Base-by-base conservation (phyloP, 2,329 filamentous ascomycete species). In the Colletotrichum lindemuthianum region DNA sequence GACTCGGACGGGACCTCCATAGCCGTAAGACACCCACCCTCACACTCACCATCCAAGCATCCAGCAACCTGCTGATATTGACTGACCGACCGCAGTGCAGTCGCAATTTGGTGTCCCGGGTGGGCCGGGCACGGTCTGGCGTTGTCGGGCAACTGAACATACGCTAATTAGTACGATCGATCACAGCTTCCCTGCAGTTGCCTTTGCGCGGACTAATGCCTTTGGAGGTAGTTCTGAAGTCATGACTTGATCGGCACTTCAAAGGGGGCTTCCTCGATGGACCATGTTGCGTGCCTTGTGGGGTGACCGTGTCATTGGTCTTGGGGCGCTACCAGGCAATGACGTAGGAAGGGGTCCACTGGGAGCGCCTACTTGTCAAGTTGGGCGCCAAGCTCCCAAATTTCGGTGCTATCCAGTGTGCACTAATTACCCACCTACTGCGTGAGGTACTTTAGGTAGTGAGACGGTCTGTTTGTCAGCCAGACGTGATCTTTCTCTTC, bases 251-350 rank as follows among this genome's bases (percentile, higher is more conserved):
- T 56, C 58, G 61, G 58, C 61, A 65, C 61, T 61, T 65, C 51
- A 13, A n/a, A 16, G 10, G 50, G 33, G 47, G n/a, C 56, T 51
- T 37, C 47, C 32, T 39, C 34, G 36, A 15, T 48, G 33, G 36
- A 43, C 40, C 56, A 37, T 36, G 56, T 59, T 15, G 56, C 54
- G 24, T 58, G 51, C 58, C 40, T 61, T 65, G 63, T 65, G 63
- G 61, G 61, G 63, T 49, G 43, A 57, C 16, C 58, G 57, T 65
- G 63, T 65, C 63, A 61, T 65, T n/a, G 59, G 36, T 48, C 47
- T 61, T 32, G 51, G 58, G 41, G 47, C 48, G 33, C 41, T 41
- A 36, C 45, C 45, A 33, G 32, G 41, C n/a, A 33, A 52, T 65
- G 63, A 65, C 63, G 63, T 61, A 65, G 58, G 32, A 41, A 13